Evolutionary conservation across 1,284 basidiomycete species (phyloP), one percentile per base, ranked within the genome.

Genomic region (Apiotrichum laibachii): DNA sequence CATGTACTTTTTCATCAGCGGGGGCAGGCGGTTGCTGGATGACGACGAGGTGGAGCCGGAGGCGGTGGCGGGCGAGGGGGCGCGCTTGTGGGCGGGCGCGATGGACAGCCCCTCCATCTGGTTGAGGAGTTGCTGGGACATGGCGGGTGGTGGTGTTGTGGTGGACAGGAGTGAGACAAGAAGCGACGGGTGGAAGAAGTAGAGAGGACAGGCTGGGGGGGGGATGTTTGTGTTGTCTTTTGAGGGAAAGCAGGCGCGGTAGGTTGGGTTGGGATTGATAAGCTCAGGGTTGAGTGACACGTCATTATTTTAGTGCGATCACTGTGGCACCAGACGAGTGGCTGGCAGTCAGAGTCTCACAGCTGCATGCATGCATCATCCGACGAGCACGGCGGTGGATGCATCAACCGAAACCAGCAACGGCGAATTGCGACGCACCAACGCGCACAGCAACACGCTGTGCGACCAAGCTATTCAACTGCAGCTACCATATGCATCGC

Each of bases 1-100:
- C 76, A 77, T 77, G 63, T 76, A 79, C 58, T 77, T 77, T 59
- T 77, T 78, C 62, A 78, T 63, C n/a, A 76, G 67, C 1, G 71
- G 70, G 1, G 76, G 73, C n/a, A 77, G 64, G 33, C 77, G 70
- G 53, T 75, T 59, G 2, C 49, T 42, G 40, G 16, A 18, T 16
- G 43, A 22, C 3, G 19, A 8, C 19, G 43, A 44, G n/a, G 19
- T 44, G 43, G 18, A 19, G 18, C 26, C 16, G 2, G 45, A 7
- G 7, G 22, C 11, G 5, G 31, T 12, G 7, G 49, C 21, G 21
- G 47, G 18, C 4, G 55, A 31, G 1, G 52, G 48, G 18, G 46
- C 43, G 0, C 49, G 31, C 7, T 46, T 11, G 19, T n/a, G 10
- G n/a, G 18, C 19, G 21, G 43, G 8, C 22, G 22, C 26, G 46